Evolutionary conservation across 805 yeast species (phyloP), one percentile per base, ranked within the genome.

Genomic region (Candida dajiaensis): DNA sequence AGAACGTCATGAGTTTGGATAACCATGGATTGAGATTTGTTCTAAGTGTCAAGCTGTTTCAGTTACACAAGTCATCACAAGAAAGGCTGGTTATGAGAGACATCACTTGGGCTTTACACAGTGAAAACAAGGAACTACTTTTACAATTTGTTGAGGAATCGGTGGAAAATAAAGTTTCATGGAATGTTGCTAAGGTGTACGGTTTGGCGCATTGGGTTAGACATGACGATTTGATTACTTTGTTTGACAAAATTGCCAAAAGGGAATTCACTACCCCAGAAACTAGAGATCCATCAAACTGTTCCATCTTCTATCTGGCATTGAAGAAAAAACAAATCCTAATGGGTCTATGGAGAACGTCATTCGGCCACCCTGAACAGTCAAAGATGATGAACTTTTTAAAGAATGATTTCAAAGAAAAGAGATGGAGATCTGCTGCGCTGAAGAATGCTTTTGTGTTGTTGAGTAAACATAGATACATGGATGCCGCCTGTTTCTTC

Each of bases 401-500:
- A 55, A 70, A 72, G 19, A 84, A 90, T 60, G 94, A 94, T 59
- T 92, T 90, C 62, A 66, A 69, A 5, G 78, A 81, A 45, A 73
- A 74, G 15, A 71, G 97, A 43, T 90, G 97, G 97, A 78, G 72
- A 54, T 73, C 86, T 0, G 97, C 97, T 1, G 97, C 98, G 0
- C 65, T 81, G 56, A 94, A 94, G 58, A 92, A 92, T 66, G 98
- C 98, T 0, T 92, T 80, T 70, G 98, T 88, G 0, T 68, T 92
- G 38, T 64, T 94, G 52, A 87, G 97, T 50, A 89, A 89, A 58
- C 99, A 90, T 63, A 70, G 98, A 38, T 86, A 76, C 58, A 68
- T 76, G 61, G 95, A 89, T 64, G 95, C 97, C 0, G 97, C 97
- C 0, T 81, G 83, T 20, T 90, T 94, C 62, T 92, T 92, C 64